A percentile compares a stretch with the other conserved stretches of the same genome.
phyloP scores from a whole-genome alignment of 805 yeast species.

The Wickerhamiella lipophila region DNA sequence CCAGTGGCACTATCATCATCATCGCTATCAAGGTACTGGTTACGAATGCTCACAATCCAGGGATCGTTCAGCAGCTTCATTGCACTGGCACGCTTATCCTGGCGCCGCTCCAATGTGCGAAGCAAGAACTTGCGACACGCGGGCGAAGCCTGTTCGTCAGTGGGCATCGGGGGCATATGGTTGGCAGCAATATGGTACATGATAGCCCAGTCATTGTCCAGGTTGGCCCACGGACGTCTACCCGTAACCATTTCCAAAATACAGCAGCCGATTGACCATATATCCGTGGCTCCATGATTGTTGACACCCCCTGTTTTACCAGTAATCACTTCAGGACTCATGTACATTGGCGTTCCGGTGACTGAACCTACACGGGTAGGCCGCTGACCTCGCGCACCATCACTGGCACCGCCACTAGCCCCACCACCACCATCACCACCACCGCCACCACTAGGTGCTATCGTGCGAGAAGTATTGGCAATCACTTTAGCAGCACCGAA shows the following conservation, averaged over 20 bases:
- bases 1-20: background rate
- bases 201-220: slow-evolving; percentile 95
- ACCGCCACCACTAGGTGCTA: slow-evolving; percentile 13
- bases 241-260: slow-evolving; percentile 95
- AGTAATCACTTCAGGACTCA: slow-evolving; percentile 94
- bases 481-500: slow-evolving; percentile 93
- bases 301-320: slow-evolving; percentile 42
- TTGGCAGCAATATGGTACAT: slow-evolving; percentile 98
- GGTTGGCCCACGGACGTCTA: slow-evolving; percentile 87
- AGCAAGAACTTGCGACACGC: slow-evolving; percentile 60
- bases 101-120: slow-evolving; percentile 71
- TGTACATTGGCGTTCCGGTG: slow-evolving; percentile 97
- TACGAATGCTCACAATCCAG: slow-evolving; percentile 21
- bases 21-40: slow-evolving; percentile 10
- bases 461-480: slow-evolving; percentile 29
- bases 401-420: slow-evolving; percentile 29
- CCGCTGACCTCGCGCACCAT: background rate
- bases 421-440: background rate
- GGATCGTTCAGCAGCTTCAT: slow-evolving; percentile 52
- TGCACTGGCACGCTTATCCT: slow-evolving; percentile 68
- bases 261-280: slow-evolving; percentile 97
- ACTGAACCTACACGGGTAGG: slow-evolving; percentile 27
- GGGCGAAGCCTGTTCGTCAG: slow-evolving; percentile 59
- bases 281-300: slow-evolving; percentile 58
- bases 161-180: slow-evolving; percentile 75